These are phyloP conservation scores for Calendula officinalis DNA, from an alignment of 129 eudicot species.

Conservation along the genomic window DNA sequence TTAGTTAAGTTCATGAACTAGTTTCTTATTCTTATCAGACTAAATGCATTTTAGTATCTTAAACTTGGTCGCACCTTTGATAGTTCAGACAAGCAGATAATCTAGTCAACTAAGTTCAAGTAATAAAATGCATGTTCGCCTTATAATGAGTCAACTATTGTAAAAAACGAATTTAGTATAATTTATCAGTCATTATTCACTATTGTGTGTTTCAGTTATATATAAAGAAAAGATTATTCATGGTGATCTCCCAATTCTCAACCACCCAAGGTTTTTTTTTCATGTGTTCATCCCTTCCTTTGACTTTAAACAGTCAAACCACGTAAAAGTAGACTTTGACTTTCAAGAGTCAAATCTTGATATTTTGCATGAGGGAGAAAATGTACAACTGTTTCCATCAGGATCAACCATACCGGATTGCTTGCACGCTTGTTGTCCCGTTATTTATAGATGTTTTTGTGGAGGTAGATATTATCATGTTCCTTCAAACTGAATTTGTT, in stretches of 20 bases:
- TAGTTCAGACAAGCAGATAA: no score
- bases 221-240: constrained; percentile 32
- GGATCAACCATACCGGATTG: constrained; percentile 92
- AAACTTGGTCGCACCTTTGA: no score
- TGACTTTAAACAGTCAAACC: constrained; percentile 9
- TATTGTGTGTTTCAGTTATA: constrained; percentile 33
- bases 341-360: no score
- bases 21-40: no score
- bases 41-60: no score
- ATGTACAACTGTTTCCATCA: constrained; percentile 54
- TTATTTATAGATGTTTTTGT: constrained; percentile 75
- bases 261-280: constrained; percentile 34
- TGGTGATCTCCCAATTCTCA: constrained; percentile 16
- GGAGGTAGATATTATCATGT: constrained; percentile 81
- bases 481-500: constrained; percentile 47
- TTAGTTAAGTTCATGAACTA: neutral
- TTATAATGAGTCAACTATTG: neutral
- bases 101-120: no score
- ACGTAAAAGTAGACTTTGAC: neutral
- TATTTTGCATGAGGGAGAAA: constrained; percentile 32
- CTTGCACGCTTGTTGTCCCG: constrained; percentile 86
- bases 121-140: no score
- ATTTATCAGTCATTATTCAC: neutral
- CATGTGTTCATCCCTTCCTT: neutral
- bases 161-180: neutral